phyloP scores from a whole-genome alignment of 441 rosid species.

The Bocquillonia castaneifolia region DNA sequence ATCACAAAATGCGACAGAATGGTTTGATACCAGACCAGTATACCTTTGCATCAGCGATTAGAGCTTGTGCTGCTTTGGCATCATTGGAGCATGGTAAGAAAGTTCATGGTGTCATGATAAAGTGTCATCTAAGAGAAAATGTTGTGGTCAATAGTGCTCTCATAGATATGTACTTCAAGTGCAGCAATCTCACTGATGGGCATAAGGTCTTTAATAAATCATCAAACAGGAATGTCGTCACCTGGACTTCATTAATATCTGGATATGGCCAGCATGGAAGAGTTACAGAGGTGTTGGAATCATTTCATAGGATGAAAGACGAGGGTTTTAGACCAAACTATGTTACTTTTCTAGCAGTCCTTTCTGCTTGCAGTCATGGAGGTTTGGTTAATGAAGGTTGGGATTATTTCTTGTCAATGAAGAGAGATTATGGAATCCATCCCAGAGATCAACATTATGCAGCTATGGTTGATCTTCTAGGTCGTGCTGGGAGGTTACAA shows the following conservation, averaged over 20 bases:
- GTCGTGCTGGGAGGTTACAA: conserved; percentile 64
- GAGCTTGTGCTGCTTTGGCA: conserved; percentile 65
- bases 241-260: conserved; percentile 77
- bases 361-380: conserved; percentile 78
- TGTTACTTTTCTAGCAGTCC: conserved; percentile 68
- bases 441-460: conserved; percentile 72
- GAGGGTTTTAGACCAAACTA: conserved; percentile 62
- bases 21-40: conserved; percentile 59
- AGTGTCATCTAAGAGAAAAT: conserved; percentile 44
- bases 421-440: conserved; percentile 50
- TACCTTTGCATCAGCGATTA: conserved; percentile 71
- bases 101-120: conserved; percentile 59
- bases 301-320: conserved; percentile 54
- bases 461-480: conserved; percentile 67
- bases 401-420: conserved; percentile 52
- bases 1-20: conserved; percentile 30
- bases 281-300: conserved; percentile 57
- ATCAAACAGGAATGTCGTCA: conserved; percentile 43
- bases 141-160: conserved; percentile 65
- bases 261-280: conserved; percentile 75
- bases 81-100: conserved; percentile 57
- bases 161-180: conserved; percentile 78
- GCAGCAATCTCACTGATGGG: conserved; percentile 61
- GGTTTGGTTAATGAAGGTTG: conserved; percentile 64
- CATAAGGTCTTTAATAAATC: conserved; percentile 43